Evolutionary conservation across 345 rosid genomes (phyloP).

Genomic region (Combretum micranthum): DNA sequence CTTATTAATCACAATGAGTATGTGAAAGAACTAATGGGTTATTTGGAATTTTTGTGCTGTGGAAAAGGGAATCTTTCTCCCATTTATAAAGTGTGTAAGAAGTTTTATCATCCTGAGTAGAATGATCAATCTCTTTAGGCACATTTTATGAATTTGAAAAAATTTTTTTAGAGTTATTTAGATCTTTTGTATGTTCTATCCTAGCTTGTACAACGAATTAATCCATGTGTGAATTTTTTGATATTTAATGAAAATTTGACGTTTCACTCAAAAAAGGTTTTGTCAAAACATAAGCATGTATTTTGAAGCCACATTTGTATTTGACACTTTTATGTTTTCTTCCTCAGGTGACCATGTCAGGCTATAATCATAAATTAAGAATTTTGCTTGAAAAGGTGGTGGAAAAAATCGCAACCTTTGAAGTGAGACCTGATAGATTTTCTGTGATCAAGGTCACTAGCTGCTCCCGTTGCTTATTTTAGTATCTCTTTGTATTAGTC

Average conservation of each 20-base stretch:
- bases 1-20: not conserved
- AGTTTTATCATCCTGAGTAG: not conserved
- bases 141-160: not conserved
- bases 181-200: too few species aligned
- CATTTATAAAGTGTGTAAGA: not conserved
- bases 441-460: slow-evolving; percentile 71
- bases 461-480: not conserved
- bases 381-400: slow-evolving; percentile 65
- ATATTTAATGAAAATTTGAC: too few species aligned
- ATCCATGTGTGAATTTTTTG: too few species aligned
- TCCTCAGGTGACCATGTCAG: slow-evolving; percentile 60
- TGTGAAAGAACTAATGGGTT: not conserved
- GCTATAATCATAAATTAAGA: slow-evolving; percentile 87
- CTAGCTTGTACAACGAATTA: too few species aligned
- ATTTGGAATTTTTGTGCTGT: not conserved
- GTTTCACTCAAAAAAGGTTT: slow-evolving; percentile 1
- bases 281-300: too few species aligned
- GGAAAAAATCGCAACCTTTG: slow-evolving; percentile 59
- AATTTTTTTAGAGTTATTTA: too few species aligned
- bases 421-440: slow-evolving; percentile 78
- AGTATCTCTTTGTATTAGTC: not conserved
- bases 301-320: not conserved
- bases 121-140: not conserved
- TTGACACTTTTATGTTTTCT: slow-evolving; percentile 8
- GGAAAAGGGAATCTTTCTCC: not conserved